These are phyloP conservation scores for Colletotrichum neosansevieriae DNA, from an alignment of 2,329 filamentous ascomycete genomes.

Conservation along the genomic window DNA sequence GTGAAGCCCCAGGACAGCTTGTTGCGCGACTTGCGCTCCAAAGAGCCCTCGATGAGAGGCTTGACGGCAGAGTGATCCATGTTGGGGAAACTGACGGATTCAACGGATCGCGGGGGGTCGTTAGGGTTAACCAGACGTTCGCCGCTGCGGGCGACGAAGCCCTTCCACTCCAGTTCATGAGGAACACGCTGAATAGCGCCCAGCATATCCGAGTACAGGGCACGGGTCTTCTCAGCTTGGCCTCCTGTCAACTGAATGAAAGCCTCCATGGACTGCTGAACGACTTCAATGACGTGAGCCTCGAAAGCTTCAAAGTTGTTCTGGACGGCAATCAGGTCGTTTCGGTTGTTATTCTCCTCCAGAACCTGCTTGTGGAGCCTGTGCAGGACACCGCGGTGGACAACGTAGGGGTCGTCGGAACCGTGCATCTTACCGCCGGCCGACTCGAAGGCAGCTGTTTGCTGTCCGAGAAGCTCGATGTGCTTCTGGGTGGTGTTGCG, in stretches of 20 bases:
- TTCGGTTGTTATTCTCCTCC: slow-evolving; percentile 95
- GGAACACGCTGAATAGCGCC: slow-evolving; percentile 81
- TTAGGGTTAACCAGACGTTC: slow-evolving; percentile 83
- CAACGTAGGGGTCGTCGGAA: slow-evolving; percentile 86
- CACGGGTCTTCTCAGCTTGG: slow-evolving; percentile 84
- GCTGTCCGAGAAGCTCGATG: slow-evolving; percentile 91
- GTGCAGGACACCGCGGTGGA: slow-evolving; percentile 84
- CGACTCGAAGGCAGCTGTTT: slow-evolving; percentile 84
- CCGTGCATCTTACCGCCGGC: slow-evolving; percentile 78
- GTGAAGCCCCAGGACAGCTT: slow-evolving; percentile 83
- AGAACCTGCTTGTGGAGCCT: slow-evolving; percentile 90
- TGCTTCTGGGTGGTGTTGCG: slow-evolving; percentile 91
- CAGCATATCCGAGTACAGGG: slow-evolving; percentile 87
- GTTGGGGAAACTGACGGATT: slow-evolving; percentile 86
- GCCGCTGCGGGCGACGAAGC: slow-evolving; percentile 79
- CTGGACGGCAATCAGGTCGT: slow-evolving; percentile 93
- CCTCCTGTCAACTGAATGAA: slow-evolving; percentile 85
- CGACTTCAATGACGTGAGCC: slow-evolving; percentile 81
- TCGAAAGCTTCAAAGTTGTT: slow-evolving; percentile 91
- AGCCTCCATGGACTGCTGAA: slow-evolving; percentile 85
- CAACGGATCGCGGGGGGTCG: slow-evolving; percentile 78
- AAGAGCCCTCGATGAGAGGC: slow-evolving; percentile 85
- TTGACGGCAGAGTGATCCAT: slow-evolving; percentile 84
- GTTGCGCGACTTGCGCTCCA: slow-evolving; percentile 92
- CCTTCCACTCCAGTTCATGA: slow-evolving; percentile 90